Base-by-base conservation (phyloP, 2,329 filamentous ascomycete species). In the Colletotrichum somersetense region DNA sequence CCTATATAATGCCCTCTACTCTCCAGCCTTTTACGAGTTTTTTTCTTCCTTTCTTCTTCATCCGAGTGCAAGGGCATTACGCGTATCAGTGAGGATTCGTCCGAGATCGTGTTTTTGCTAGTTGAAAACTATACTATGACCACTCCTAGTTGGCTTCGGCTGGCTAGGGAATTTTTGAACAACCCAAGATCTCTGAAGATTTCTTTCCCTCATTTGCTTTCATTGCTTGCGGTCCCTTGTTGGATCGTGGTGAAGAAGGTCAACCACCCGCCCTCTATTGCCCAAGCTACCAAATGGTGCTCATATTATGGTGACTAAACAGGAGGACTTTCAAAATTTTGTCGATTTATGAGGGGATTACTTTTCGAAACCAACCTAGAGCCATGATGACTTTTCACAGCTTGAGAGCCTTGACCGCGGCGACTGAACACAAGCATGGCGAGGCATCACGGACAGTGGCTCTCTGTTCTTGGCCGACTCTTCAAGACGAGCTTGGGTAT, bases 91-190 rank as follows among this genome's bases (percentile, higher is more conserved):
- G 92, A 94, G 90, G 92, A 93, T 91, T 91, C 89, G 91, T 94
- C 92, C 89, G 92, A 94, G 91, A 90, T 89, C 88, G 89, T 89
- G 88, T 93, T 93, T 93, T 93, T 94, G 92, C 92, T 94, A 93
- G 91, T 93, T 93, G 91, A 93, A 93, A 93, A 93, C 91, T 93
- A 93, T 86, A 87, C 87, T 56, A 89, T 92, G 92, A 93, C 92
- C 87, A 87, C 92, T 94, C 86, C 86, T 87, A 84, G 78, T 88
- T 89, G 89, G 91, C 88, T 89, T 87, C 86, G 85, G 88, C 87
- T 88, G 88, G 89, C 84, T 85, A 88, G 87, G 91, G 92, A 94
- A 94, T 94, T 91, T 94, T 94, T 94, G 91, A 85, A 88, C 44
- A 87, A 78, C 79, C 59, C 59, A 64, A 56, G 18, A 56, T 70